Evolutionary conservation across 768 basidiomycete species (phyloP), one percentile per base, ranked within the genome.

Genomic region (Peribolospora baueri): DNA sequence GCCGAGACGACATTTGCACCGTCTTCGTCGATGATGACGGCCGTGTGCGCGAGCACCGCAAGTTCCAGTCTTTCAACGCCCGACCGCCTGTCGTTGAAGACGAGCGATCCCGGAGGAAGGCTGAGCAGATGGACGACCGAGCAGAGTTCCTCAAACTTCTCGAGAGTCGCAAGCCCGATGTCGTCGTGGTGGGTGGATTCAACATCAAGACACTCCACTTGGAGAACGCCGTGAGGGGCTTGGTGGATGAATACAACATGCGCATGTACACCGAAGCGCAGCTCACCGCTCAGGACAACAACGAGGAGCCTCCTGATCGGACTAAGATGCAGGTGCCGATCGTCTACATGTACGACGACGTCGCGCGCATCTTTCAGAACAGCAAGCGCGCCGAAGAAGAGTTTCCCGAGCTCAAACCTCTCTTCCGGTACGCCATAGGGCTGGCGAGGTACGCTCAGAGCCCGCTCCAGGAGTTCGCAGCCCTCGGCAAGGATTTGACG

Each of bases 311-410:
- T 0, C 53, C 38, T 9, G 56, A 47, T 46, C 48, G 41, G 62
- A 60, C 5, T 57, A 61, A 43, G 56, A 58, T 46, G 57, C 63
- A 25, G 61, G 62, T 25, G 25, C 25, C 25, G 25, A 25, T 25
- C 55, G 77, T 82, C 43, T 95, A 83, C 64, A 78, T 84, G 42
- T 75, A 76, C 46, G 93, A 98, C 63, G 85, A 91, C 55, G 81
- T 91, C 42, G 93, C 93, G 10, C 75, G 91, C 47, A 78, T 97
- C 47, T 97, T 86, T 67, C 87, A 90, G 68, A 80, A 88, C 64
- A 87, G 84, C 63, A 75, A 78, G 56, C 81, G 90, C 43, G 85
- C 85, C 2, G 72, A 74, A 39, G 78, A 79, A 52, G 93, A 97
- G 68, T 87, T 85, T 63, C 77, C 79, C 50, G 72, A 80, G 0